Evolutionary conservation across 257 asterid species (phyloP).

Genomic region (Leonotis leonurus): DNA sequence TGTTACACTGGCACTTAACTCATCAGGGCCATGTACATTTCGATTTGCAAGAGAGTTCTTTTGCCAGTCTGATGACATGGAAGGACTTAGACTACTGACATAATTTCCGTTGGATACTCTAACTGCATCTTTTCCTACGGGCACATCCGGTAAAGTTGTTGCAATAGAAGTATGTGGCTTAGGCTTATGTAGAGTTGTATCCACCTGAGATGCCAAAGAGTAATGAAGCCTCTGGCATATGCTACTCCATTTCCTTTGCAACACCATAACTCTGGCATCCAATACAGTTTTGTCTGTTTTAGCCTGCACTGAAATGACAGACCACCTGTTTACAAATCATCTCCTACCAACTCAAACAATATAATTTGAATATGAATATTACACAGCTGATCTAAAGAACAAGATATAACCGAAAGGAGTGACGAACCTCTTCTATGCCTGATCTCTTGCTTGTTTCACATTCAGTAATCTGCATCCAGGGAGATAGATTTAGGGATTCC

Average conservation of each 20-base stretch:
- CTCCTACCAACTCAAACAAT: constrained; percentile 7
- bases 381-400: background rate
- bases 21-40: constrained; percentile 17
- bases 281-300: constrained; percentile 45
- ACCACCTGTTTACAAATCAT: constrained; percentile 36
- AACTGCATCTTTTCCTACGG: constrained; percentile 23
- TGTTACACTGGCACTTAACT: constrained; percentile 16
- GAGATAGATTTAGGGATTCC: constrained; percentile 36
- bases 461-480: constrained; percentile 63
- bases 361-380: background rate
- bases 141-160: constrained; percentile 22
- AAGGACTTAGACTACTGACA: constrained; percentile 21
- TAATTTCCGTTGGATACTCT: constrained; percentile 22
- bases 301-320: constrained; percentile 87
- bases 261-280: constrained; percentile 47
- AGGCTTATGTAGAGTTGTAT: constrained; percentile 25
- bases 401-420: constrained; percentile 24
- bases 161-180: constrained; percentile 25
- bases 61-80: constrained; percentile 25
- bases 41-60: constrained; percentile 19
- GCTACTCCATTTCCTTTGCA: constrained; percentile 76
- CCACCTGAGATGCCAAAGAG: constrained; percentile 31
- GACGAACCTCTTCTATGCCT: constrained; percentile 53
- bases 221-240: constrained; percentile 74
- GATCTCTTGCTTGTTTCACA: constrained; percentile 45